Evolutionary conservation across 2,329 filamentous ascomycete species (phyloP), one percentile per base, ranked within the genome.

Genomic region (Diplocarpon mali): DNA sequence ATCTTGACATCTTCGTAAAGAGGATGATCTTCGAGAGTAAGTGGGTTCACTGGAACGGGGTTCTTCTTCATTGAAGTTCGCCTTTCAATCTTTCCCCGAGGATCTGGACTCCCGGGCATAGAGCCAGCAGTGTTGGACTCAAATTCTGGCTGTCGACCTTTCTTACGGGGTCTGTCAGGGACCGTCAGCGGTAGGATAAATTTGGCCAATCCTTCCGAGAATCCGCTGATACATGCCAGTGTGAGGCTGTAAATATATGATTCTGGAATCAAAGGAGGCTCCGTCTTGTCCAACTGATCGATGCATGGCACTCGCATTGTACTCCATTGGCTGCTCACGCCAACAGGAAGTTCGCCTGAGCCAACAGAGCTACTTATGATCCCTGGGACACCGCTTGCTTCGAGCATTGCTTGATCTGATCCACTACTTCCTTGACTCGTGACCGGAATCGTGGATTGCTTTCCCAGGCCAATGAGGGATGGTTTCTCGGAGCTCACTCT

Each of bases 231-330:
- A 58, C 90, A 96, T 2, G 85, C 83, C 35, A 98, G 67, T 1
- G 90, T 85, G 38, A 98, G 70, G 50, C 84, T 87, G 65, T 95
- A 96, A 7, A 95, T 75, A 58, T 98, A 98, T 0, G 92, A 95
- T 49, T 95, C 90, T 0, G 92, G 92, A 16, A 94, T 76, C 0
- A 69, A 57, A 3, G 90, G 88, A 0, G 90, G 75, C 38, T 95
- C 89, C 0, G 79, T 76, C 63, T 96, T 98, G 66, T 98, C 92
- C 15, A 96, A 75, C 52, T 95, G 86, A 56, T 98, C 92, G 49
- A 96, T 86, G 59, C 87, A 95, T 5, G 88, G 83, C 10, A 88
- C 83, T 40, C 87, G 78, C 49, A 95, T 76, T 11, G 82, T 76
- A 63, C 92, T 98, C 88, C 88, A 96, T 58, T 94, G 85, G 3